Conservation (phyloP, 176 grass and related monocot species). For the Bolboschoenus planiculmis region DNA sequence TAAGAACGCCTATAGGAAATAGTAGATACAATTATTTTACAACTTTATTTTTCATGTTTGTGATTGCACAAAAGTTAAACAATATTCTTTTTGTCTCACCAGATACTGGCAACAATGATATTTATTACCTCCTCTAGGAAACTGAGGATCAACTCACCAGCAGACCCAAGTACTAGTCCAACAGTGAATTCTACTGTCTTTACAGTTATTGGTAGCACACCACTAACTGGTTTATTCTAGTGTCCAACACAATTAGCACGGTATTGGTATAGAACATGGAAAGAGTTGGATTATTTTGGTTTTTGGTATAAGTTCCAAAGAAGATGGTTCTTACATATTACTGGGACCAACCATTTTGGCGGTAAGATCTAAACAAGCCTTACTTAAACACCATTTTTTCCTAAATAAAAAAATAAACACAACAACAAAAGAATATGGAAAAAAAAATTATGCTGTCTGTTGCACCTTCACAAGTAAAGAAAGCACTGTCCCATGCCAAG, state of each 20-base stretch:
- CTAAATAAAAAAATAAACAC: background rate
- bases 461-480: constrained; percentile 71
- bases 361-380: background rate
- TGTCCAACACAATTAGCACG: background rate
- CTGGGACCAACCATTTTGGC: background rate
- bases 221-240: too few relatives aligned
- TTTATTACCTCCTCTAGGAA: background rate
- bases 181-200: background rate
- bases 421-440: background rate
- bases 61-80: background rate
- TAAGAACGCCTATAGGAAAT: constrained; percentile 54
- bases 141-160: background rate
- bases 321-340: background rate
- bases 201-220: background rate
- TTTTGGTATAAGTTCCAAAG: background rate
- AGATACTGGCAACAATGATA: background rate
- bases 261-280: background rate
- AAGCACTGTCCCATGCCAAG: constrained; percentile 83
- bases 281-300: background rate
- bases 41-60: background rate
- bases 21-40: background rate
- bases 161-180: background rate
- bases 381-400: background rate
- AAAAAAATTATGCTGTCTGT: background rate
- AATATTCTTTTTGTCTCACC: background rate